These are phyloP conservation scores for Pisolithus microcarpus DNA, from an alignment of 768 basidiomycete species.

Conservation along the genomic window DNA sequence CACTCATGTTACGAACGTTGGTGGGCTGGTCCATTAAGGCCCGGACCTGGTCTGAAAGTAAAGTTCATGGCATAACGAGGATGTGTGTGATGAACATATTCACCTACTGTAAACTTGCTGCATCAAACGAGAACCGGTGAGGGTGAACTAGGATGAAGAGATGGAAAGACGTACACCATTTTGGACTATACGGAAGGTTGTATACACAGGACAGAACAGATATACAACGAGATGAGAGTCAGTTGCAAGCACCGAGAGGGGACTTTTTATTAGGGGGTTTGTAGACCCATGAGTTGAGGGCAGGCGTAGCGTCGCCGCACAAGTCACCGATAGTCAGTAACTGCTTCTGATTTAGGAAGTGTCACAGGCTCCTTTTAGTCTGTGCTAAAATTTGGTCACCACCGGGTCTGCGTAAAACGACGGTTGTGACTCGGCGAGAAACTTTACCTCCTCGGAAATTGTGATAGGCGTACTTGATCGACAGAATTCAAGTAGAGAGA, in stretches of 20 bases:
- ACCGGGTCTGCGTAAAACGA: conserved; percentile 11
- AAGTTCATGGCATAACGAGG: conserved; percentile 2
- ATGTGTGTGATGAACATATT: conserved; percentile 26
- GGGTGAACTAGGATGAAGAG: conserved; percentile 9
- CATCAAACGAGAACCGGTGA: conserved; percentile 26
- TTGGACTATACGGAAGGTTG: conserved; percentile 34
- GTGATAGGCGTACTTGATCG: conserved; percentile 10
- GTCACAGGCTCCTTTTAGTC: conserved; percentile 30
- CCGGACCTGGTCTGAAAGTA: conserved; percentile 70
- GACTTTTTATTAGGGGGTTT: conserved; percentile 22
- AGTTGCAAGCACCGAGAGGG: conserved; percentile 7
- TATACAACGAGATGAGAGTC: conserved; percentile 11
- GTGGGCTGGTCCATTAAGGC: conserved; percentile 83
- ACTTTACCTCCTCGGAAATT: conserved; percentile 16
- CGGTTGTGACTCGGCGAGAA: conserved; percentile 13
- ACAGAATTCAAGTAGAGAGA: conserved; percentile 1
- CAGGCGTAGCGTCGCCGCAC: conserved; percentile 19
- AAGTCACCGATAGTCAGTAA: not conserved
- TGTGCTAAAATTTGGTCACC: conserved; percentile 28
- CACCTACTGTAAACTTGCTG: conserved; percentile 87
- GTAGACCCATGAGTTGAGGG: conserved; percentile 39
- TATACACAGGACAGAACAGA: conserved; percentile 13
- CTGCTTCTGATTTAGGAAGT: conserved; percentile 30
- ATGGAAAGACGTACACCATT: conserved; percentile 69
- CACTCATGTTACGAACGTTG: conserved; percentile 94